These are phyloP conservation scores for Fusarium sp. DNA, from an alignment of 2,329 filamentous ascomycete species.

Conservation along the genomic window DNA sequence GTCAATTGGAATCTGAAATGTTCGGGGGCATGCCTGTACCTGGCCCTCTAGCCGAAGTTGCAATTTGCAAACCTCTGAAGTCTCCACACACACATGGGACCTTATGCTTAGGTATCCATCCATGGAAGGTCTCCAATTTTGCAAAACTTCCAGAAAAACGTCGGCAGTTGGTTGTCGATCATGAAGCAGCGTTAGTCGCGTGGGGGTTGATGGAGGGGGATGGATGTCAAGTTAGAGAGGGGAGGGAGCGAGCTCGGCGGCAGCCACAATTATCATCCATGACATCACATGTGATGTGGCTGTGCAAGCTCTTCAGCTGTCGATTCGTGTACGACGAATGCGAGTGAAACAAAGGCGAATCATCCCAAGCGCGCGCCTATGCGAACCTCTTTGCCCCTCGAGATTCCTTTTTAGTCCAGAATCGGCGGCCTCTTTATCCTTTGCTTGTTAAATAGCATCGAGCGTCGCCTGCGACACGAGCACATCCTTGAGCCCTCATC, in stretches of 20 bases:
- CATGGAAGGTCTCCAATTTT: constrained; percentile 20
- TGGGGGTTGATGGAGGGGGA: constrained; percentile 29
- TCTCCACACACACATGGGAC: constrained; percentile 7
- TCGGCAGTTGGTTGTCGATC: constrained; percentile 38
- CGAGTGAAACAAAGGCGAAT: constrained; percentile 38
- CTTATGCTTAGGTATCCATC: neutral
- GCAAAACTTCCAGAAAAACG: constrained; percentile 4
- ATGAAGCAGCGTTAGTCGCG: constrained; percentile 10
- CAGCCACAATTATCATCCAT: constrained; percentile 31
- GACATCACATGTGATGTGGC: constrained; percentile 52
- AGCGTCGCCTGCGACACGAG: neutral
- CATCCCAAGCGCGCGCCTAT: constrained; percentile 43
- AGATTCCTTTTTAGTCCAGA: neutral
- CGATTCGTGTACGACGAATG: constrained; percentile 20
- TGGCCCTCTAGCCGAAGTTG: constrained; percentile 13
- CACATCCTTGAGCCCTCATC: neutral
- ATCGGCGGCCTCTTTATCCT: constrained; percentile 37
- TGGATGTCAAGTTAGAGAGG: neutral
- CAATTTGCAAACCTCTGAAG: constrained; percentile 6
- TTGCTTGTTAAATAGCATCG: constrained; percentile 22
- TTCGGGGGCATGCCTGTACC: neutral
- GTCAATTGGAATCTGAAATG: constrained; percentile 18
- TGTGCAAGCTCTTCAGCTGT: constrained; percentile 42
- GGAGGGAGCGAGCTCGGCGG: constrained; percentile 23
- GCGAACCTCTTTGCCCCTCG: constrained; percentile 18